Percentiles rank a stretch among this genome's conserved stretches.
Conservation (phyloP, 140 eudicot genomes). For the Flaveria floridana region DNA sequence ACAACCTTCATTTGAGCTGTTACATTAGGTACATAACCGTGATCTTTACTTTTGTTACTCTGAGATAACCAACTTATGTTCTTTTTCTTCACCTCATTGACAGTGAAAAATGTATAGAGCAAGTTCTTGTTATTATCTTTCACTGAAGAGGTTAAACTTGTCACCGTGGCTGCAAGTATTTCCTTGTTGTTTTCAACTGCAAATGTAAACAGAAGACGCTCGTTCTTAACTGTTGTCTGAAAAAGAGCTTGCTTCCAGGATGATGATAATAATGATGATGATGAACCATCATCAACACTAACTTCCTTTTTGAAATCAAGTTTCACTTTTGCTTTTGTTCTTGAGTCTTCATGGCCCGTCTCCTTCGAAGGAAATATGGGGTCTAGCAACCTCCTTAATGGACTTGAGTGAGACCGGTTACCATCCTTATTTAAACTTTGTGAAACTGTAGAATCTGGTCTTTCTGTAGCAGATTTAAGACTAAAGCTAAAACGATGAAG, state of each 20-base stretch:
- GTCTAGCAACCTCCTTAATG: conserved; percentile 52
- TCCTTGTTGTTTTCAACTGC: conserved; percentile 44
- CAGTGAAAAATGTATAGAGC: conserved; percentile 49
- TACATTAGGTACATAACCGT: conserved; percentile 43
- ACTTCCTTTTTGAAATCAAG: conserved; percentile 28
- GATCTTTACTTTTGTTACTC: conserved; percentile 37
- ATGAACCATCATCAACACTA: conserved; percentile 21
- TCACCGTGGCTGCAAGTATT: conserved; percentile 49
- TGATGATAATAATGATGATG: conserved; percentile 19
- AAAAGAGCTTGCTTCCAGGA: conserved; percentile 47
- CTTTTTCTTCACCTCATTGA: conserved; percentile 45
- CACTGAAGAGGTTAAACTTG: conserved; percentile 30
- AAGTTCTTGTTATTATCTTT: conserved; percentile 28
- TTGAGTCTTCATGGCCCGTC: conserved; percentile 29
- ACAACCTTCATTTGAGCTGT: conserved; percentile 55
- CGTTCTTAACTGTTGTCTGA: conserved; percentile 47
- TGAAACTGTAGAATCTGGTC: conserved; percentile 30
- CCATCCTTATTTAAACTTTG: conserved; percentile 21
- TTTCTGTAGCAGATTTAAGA: conserved; percentile 26
- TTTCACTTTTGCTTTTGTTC: conserved; percentile 33
- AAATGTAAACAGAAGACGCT: conserved; percentile 52
- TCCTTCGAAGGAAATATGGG: conserved; percentile 48
- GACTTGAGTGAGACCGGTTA: conserved; percentile 39
- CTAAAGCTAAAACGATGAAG: conserved; percentile 48
- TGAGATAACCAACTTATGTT: conserved; percentile 42